Conservation (phyloP, 1,284 basidiomycete species). For the Puccinia hordei region DNA sequence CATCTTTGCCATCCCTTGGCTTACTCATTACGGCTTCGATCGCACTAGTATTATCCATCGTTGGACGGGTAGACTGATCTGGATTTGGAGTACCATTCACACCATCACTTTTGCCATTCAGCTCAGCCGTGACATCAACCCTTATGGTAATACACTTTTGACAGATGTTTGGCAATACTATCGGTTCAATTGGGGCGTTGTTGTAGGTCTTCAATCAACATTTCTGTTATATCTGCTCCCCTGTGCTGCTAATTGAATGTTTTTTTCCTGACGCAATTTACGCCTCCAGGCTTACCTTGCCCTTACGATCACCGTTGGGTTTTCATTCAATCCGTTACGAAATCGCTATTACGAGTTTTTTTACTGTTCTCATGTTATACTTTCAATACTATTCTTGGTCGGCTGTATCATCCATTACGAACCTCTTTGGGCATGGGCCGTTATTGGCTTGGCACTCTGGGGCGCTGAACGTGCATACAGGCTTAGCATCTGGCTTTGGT, state of each 20-base stretch:
- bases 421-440: slow-evolving; percentile 49
- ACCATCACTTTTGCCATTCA: slow-evolving; percentile 76
- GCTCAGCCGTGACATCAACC: slow-evolving; percentile 61
- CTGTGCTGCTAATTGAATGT: neutral
- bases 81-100: slow-evolving; percentile 71
- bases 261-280: neutral
- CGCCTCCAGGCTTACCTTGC: slow-evolving; percentile 67
- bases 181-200: slow-evolving; percentile 74
- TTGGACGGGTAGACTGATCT: slow-evolving; percentile 73
- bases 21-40: slow-evolving; percentile 74
- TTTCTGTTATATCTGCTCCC: slow-evolving; percentile 1
- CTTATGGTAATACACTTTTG: slow-evolving; percentile 66
- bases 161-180: slow-evolving; percentile 69
- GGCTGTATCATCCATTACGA: slow-evolving; percentile 49
- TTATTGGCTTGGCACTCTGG: slow-evolving; percentile 42
- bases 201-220: slow-evolving; percentile 63
- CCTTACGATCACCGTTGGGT: slow-evolving; percentile 69
- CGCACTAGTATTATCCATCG: slow-evolving; percentile 73
- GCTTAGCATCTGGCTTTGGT: slow-evolving; percentile 32
- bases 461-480: slow-evolving; percentile 39
- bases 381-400: slow-evolving; percentile 45
- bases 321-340: slow-evolving; percentile 70
- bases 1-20: slow-evolving; percentile 71
- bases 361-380: slow-evolving; percentile 43
- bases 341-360: slow-evolving; percentile 69